Percentiles rank a stretch among this genome's conserved stretches.
phyloP scores from a whole-genome alignment of 1,139 yeast species.

The Yamadazyma aaseri region DNA sequence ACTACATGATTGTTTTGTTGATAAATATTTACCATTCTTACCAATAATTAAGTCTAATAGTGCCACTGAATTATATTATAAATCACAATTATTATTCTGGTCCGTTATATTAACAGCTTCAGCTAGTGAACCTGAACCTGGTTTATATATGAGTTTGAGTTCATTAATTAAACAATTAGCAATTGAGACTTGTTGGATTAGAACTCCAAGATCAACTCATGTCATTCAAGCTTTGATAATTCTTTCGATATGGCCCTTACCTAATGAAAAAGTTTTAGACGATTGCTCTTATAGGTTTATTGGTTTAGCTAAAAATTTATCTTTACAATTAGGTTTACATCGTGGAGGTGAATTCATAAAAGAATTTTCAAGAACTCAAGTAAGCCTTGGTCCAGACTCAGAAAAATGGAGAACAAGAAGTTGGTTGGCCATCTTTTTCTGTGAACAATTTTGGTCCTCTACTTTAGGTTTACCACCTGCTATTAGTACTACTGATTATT shows the following conservation, averaged over 20 bases:
- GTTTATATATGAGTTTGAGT: constrained; percentile 72
- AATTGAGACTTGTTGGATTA: constrained; percentile 89
- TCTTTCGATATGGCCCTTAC: constrained; percentile 87
- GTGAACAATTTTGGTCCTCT: constrained; percentile 91
- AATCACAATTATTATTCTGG: constrained; percentile 87
- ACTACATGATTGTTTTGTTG: constrained; percentile 67
- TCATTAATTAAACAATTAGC: constrained; percentile 83
- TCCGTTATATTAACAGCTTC: constrained; percentile 85
- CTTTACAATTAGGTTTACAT: constrained; percentile 88
- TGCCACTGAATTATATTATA: constrained; percentile 77
- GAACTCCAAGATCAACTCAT: constrained; percentile 92
- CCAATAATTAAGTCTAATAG: constrained; percentile 74
- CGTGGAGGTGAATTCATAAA: constrained; percentile 84
- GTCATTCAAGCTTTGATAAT: constrained; percentile 86
- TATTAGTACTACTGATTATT: constrained; percentile 72
- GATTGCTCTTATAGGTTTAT: constrained; percentile 89
- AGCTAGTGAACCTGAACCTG: constrained; percentile 83
- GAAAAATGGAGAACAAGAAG: constrained; percentile 94
- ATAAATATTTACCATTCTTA: constrained; percentile 67
- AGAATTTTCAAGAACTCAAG: constrained; percentile 89
- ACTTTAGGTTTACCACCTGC: constrained; percentile 86
- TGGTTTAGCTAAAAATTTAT: constrained; percentile 80
- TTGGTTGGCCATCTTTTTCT: constrained; percentile 85
- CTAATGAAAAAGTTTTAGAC: constrained; percentile 88
- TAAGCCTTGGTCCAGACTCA: constrained; percentile 78